These are phyloP conservation scores for Fusarium sp. DNA, from an alignment of 2,329 filamentous ascomycete species.

Conservation along the genomic window DNA sequence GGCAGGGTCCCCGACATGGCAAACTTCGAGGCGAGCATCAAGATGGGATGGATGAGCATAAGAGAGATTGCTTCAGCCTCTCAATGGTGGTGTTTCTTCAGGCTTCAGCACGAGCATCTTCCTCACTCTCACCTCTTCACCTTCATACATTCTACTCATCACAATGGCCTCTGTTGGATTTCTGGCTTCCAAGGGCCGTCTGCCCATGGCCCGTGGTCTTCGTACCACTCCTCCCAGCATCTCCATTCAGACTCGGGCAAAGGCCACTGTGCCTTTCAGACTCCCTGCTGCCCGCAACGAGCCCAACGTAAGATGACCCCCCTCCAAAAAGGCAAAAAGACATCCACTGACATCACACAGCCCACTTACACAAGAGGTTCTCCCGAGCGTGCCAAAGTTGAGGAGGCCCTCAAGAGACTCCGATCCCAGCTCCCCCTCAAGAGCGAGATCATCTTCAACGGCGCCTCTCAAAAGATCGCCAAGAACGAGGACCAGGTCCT, in stretches of 20 bases:
- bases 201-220: conserved; percentile 28
- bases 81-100: conserved; percentile 2
- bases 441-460: conserved; percentile 50
- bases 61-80: conserved; percentile 30
- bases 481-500: conserved; percentile 48
- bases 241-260: conserved; percentile 39
- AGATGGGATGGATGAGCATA: conserved; percentile 28
- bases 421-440: conserved; percentile 48
- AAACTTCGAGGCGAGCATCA: not conserved
- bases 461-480: conserved; percentile 43
- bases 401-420: conserved; percentile 47
- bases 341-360: conserved; percentile 22
- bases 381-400: conserved; percentile 46
- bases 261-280: conserved; percentile 47
- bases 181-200: conserved; percentile 35
- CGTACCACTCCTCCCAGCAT: conserved; percentile 23
- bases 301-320: conserved; percentile 44
- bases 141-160: not conserved
- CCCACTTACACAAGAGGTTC: conserved; percentile 48
- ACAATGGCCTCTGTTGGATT: conserved; percentile 38
- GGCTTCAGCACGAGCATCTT: conserved; percentile 8
- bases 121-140: not conserved
- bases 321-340: accelerated
- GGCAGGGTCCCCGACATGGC: conserved; percentile 20
- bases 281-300: conserved; percentile 50